Percentiles rank a stretch among this genome's conserved stretches.
Conservation (phyloP, 148 eudicot genomes). For the Gaultheria prostrata region DNA sequence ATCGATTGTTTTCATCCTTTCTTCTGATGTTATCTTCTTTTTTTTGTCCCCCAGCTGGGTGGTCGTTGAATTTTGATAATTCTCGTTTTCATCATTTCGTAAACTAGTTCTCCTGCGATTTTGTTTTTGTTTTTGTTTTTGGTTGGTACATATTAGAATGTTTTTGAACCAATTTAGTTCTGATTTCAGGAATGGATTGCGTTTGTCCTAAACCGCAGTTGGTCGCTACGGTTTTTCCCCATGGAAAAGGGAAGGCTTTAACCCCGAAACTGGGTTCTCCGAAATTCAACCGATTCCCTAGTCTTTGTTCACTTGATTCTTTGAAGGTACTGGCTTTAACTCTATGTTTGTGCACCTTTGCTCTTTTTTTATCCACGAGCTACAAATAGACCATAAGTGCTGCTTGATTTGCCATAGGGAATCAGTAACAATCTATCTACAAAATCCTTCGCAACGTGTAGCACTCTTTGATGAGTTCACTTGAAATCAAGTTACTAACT, state of each 20-base stretch:
- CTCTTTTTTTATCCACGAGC: neutral
- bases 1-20: neutral
- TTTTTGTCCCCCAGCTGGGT: too few relatives aligned
- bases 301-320: slow-evolving; percentile 43
- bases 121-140: neutral
- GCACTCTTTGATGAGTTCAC: neutral
- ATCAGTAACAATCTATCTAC: neutral
- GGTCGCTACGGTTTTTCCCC: slow-evolving; percentile 20
- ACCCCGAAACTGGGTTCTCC: slow-evolving; percentile 30
- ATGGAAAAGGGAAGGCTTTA: slow-evolving; percentile 23
- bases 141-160: neutral
- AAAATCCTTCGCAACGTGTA: neutral
- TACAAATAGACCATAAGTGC: neutral
- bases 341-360: slow-evolving; percentile 4
- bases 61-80: too few relatives aligned
- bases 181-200: slow-evolving; percentile 34
- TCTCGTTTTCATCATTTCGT: too few relatives aligned
- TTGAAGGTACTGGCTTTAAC: slow-evolving; percentile 38
- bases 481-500: neutral
- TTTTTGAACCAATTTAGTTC: neutral
- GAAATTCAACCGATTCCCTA: slow-evolving; percentile 26
- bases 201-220: slow-evolving; percentile 22
- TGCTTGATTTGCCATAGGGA: neutral
- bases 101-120: neutral
- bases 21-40: too few relatives aligned